These are phyloP conservation scores for Laguncularia racemosa DNA, from an alignment of 345 rosid genomes.

Conservation along the genomic window DNA sequence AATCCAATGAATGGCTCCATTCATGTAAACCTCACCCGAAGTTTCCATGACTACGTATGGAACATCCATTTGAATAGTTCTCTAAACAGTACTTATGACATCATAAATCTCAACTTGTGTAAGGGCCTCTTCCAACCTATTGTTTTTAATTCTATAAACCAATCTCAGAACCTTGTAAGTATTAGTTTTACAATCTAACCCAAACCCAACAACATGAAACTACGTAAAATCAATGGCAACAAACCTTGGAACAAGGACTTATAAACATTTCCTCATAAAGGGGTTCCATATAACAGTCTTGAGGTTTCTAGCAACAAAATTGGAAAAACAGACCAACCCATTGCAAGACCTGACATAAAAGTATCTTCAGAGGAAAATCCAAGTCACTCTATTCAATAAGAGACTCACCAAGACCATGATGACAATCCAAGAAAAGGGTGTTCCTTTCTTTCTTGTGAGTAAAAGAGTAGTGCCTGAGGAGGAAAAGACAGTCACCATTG, in stretches of 20 bases:
- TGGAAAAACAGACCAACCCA: slow-evolving; percentile 9
- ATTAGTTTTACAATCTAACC: slow-evolving; percentile 16
- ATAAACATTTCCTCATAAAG: slow-evolving; percentile 3
- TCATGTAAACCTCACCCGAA: slow-evolving; percentile 14
- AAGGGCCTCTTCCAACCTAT: background rate
- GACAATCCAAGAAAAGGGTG: slow-evolving; percentile 5
- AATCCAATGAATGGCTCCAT: slow-evolving; percentile 35
- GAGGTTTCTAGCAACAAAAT: slow-evolving; percentile 2
- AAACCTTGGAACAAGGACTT: background rate
- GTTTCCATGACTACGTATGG: slow-evolving; percentile 14
- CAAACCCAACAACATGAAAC: slow-evolving; percentile 10
- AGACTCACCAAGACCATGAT: background rate
- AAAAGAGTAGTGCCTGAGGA: slow-evolving; percentile 11
- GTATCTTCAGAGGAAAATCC: slow-evolving; percentile 10
- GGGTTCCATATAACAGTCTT: slow-evolving; percentile 15
- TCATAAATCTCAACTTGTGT: slow-evolving; percentile 23
- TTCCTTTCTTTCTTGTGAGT: slow-evolving; percentile 4
- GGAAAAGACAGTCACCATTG: slow-evolving; percentile 1
- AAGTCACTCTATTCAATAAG: slow-evolving; percentile 4
- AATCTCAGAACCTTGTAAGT: slow-evolving; percentile 28
- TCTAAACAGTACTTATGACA: slow-evolving; percentile 17
- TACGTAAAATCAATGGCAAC: background rate
- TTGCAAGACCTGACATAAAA: slow-evolving; percentile 10
- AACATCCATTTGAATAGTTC: slow-evolving; percentile 6
- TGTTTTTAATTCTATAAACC: slow-evolving; percentile 2